Evolutionary conservation across 805 yeast species (phyloP).

Genomic region (Pichia occidentalis): DNA sequence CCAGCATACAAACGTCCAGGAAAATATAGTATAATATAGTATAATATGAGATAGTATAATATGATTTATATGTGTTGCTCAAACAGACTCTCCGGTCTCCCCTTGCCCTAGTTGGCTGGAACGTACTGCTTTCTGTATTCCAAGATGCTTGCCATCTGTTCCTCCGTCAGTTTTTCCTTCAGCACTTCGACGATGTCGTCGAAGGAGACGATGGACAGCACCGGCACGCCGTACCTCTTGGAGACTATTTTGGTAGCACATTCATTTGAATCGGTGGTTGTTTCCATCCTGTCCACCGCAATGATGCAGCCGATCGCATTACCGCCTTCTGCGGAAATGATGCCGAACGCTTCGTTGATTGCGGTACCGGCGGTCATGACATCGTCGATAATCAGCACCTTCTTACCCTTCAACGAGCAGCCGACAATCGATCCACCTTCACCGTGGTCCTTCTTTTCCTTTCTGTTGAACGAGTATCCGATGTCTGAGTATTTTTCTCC

Average conservation of each 20-base stretch:
- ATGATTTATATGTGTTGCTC: too few species aligned
- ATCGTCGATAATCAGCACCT: constrained; percentile 84
- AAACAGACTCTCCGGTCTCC: background rate
- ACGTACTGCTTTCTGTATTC: constrained; percentile 49
- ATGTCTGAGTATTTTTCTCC: constrained; percentile 67
- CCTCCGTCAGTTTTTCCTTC: constrained; percentile 44
- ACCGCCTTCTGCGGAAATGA: constrained; percentile 67
- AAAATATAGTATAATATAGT: too few species aligned
- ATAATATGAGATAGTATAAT: too few species aligned
- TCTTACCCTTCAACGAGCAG: constrained; percentile 60
- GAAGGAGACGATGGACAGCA: constrained; percentile 70
- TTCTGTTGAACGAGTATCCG: constrained; percentile 92
- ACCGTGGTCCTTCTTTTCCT: constrained; percentile 95
- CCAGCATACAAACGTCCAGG: too few species aligned
- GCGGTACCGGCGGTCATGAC: constrained; percentile 99
- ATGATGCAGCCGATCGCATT: constrained; percentile 76
- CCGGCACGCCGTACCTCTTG: constrained; percentile 71
- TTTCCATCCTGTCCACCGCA: constrained; percentile 94
- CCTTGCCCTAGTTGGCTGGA: constrained; percentile 27
- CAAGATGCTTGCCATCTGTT: constrained; percentile 51
- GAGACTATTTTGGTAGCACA: constrained; percentile 82
- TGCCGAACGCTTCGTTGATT: constrained; percentile 83
- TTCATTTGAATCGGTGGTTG: constrained; percentile 55
- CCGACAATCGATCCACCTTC: constrained; percentile 97
- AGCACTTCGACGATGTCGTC: constrained; percentile 66